Conservation (phyloP, 2,329 filamentous ascomycete species). For the Thelonectria blattea region DNA sequence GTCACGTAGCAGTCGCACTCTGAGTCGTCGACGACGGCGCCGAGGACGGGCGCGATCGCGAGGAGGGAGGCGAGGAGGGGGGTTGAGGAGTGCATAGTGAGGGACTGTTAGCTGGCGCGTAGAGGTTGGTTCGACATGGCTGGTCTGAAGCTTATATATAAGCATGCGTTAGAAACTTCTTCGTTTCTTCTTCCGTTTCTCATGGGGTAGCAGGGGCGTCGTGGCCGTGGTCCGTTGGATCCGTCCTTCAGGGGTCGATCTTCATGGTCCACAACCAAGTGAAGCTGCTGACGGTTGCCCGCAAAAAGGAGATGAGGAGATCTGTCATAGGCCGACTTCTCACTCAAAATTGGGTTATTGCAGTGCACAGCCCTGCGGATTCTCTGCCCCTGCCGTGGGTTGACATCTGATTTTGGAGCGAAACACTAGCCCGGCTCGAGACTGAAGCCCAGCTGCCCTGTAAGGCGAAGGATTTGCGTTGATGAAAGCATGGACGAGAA, state of each 20-base stretch:
- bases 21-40: slow-evolving; percentile 27
- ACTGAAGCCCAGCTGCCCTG: slow-evolving; percentile 7
- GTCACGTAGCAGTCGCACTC: slow-evolving; percentile 42
- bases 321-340: background rate
- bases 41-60: slow-evolving; percentile 28
- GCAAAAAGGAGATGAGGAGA: background rate
- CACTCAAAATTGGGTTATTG: background rate
- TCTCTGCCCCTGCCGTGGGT: slow-evolving; percentile 11
- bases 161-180: background rate
- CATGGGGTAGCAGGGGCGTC: slow-evolving; percentile 2
- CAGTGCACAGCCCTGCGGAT: slow-evolving; percentile 13
- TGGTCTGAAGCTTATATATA: slow-evolving; percentile 6
- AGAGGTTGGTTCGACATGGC: background rate
- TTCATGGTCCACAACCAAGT: background rate
- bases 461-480: too few relatives aligned
- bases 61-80: slow-evolving; percentile 32
- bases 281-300: background rate
- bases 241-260: background rate
- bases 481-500: background rate
- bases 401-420: slow-evolving; percentile 19
- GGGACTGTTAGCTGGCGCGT: background rate
- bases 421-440: slow-evolving; percentile 25
- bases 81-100: slow-evolving; percentile 32
- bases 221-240: background rate
- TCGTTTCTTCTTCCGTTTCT: background rate